Percentiles rank a stretch among this genome's conserved stretches.
Evolutionary conservation across 257 asterid genomes (phyloP).

Genomic region (Solanum habrochaites): DNA sequence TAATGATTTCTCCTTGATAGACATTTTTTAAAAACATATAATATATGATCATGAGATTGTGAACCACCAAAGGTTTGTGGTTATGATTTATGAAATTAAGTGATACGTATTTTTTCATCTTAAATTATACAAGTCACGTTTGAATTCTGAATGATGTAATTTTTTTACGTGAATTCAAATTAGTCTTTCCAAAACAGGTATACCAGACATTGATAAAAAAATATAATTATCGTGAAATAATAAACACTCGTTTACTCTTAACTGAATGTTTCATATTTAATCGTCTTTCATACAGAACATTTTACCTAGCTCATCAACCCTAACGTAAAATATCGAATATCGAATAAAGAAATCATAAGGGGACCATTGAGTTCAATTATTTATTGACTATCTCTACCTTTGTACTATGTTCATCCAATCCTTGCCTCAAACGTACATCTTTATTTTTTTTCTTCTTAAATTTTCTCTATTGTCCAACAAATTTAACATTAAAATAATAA

Average conservation of each 20-base stretch:
- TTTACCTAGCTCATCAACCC: not conserved
- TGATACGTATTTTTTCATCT: not conserved
- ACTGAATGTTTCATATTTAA: not conserved
- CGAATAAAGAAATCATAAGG: not conserved
- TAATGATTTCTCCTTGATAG: not conserved
- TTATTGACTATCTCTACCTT: conserved; percentile 29
- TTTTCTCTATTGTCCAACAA: not conserved
- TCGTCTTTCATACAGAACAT: too few species aligned
- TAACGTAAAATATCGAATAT: fast-evolving
- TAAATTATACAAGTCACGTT: not conserved
- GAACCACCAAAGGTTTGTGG: not conserved
- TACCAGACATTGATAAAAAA: too few species aligned
- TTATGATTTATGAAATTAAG: too few species aligned
- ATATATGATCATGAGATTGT: not conserved
- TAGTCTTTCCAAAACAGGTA: too few species aligned
- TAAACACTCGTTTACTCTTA: too few species aligned
- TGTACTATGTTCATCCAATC: conserved; percentile 41
- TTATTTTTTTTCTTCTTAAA: not conserved
- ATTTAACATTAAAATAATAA: not conserved
- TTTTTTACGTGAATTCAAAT: too few species aligned
- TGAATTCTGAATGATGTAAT: too few species aligned
- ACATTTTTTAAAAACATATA: not conserved
- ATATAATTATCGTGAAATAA: too few species aligned
- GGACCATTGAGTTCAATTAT: conserved; percentile 40
- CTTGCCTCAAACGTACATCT: conserved; percentile 32